Evolutionary conservation across 2,329 filamentous ascomycete species (phyloP), one percentile per base, ranked within the genome.

Genomic region (Acephala macrosclerotiorum): DNA sequence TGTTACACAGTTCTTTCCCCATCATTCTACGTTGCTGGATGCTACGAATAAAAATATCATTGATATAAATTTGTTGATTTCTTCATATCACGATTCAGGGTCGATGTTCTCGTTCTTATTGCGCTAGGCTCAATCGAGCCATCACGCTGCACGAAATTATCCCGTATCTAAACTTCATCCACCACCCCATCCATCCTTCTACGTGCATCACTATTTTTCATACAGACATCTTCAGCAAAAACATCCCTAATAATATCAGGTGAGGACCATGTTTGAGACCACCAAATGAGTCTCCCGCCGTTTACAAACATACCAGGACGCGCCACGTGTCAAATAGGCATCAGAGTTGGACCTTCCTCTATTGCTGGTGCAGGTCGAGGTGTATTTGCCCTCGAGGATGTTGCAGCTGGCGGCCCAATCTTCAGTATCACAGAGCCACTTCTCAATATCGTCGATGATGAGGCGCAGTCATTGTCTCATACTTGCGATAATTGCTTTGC

Each of bases 401-500:
- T 53, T 12, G 12, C 25, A 33, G 49, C 49, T 33, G 49, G 49
- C 12, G 49, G 49, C 11, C 25, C 49, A 29, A 53, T 53, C 14
- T 53, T 53, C 49, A 53, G 49, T n/a, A 53, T 53, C 25, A 26
- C 29, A 18, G 49, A 61, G 33, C 33, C 59, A 14, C 45, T 61
- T 40, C 59, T 61, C 20, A 53, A 38, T 26, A 55, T 61, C 14
- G 29, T 61, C n/a, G 58, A 61, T 25, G 45, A 61, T 40, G 58
- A 61, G 16, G 45, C 14, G 22, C 49, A 61, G 9, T 26, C 45
- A 3, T 20, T 61, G 0, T 38, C 20, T 16, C 51, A 40, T n/a
- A 61, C 33, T 18, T 61, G 33, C 33, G 58, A 61, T 18, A 55
- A 61, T 26, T 61, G 58, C 20, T 35, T 61, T 49, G 58, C 51